Evolutionary conservation across 2,329 filamentous ascomycete genomes (phyloP).

Genomic region (Colletotrichum melonis): DNA sequence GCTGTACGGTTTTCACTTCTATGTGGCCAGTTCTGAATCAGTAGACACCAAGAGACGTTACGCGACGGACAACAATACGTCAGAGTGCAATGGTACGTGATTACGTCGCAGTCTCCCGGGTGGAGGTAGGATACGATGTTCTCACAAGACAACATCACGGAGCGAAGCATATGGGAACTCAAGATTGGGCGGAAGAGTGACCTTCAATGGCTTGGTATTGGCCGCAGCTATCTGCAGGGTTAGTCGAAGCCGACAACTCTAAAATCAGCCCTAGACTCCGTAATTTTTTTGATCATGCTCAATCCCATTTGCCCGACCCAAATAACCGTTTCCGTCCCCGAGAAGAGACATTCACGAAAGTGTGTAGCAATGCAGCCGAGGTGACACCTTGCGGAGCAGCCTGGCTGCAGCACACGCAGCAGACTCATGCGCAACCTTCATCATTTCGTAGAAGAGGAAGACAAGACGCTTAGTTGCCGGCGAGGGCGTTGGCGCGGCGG

Average conservation of each 20-base stretch:
- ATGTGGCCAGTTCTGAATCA: too few species aligned
- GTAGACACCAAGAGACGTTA: too few species aligned
- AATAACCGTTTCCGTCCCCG: slow-evolving; percentile 28
- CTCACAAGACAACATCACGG: background rate
- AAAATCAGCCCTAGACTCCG: slow-evolving; percentile 39
- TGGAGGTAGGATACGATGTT: background rate
- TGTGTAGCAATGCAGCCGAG: background rate
- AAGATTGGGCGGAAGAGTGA: slow-evolving; percentile 34
- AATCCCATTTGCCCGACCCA: slow-evolving; percentile 37
- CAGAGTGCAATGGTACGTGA: background rate
- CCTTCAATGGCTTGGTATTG: slow-evolving; percentile 39
- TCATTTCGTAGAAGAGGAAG: slow-evolving; percentile 16
- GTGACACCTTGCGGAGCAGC: background rate
- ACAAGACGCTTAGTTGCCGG: slow-evolving; percentile 58
- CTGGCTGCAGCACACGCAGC: slow-evolving; percentile 2
- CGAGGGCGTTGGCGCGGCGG: slow-evolving; percentile 76
- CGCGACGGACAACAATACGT: too few species aligned
- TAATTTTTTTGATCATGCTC: slow-evolving; percentile 36
- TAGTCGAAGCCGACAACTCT: slow-evolving; percentile 37
- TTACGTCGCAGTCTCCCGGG: background rate
- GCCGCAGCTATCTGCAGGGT: slow-evolving; percentile 37
- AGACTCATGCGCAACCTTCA: slow-evolving; percentile 25
- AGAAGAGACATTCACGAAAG: slow-evolving; percentile 32
- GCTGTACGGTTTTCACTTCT: too few species aligned
- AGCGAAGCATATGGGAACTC: slow-evolving; percentile 17